Evolutionary conservation across 1,284 basidiomycete genomes (phyloP).

Genomic region (Schizophyllum commune): DNA sequence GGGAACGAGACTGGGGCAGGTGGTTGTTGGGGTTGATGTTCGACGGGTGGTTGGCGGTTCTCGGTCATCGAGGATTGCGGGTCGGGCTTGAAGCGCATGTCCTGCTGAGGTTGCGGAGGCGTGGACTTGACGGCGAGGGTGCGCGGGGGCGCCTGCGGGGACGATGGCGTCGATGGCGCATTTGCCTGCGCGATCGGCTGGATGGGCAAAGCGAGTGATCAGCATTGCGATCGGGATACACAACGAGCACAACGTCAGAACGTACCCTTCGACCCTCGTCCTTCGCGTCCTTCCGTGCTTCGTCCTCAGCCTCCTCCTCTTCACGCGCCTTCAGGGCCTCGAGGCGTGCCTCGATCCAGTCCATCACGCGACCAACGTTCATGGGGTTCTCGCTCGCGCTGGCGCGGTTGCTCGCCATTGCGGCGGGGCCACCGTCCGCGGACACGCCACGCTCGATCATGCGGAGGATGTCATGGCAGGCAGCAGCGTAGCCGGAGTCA

Average conservation of each 20-base stretch:
- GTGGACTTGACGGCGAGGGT: constrained; percentile 2
- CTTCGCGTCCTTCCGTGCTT: constrained; percentile 50
- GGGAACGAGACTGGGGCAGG: constrained; percentile 10
- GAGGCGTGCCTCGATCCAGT: constrained; percentile 66
- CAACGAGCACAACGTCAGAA: not conserved
- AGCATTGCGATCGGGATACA: not conserved
- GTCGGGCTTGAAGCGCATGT: constrained; percentile 8
- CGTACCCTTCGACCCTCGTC: constrained; percentile 18
- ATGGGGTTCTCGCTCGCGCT: constrained; percentile 35
- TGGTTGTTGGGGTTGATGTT: not conserved
- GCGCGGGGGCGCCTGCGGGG: not conserved
- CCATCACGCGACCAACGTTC: constrained; percentile 70
- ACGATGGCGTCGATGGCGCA: not conserved
- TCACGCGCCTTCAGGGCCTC: constrained; percentile 64
- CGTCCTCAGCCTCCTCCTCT: constrained; percentile 74
- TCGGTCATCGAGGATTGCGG: constrained; percentile 8
- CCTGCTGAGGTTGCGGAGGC: constrained; percentile 10
- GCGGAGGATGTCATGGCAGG: constrained; percentile 67
- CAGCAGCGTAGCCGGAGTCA: constrained; percentile 67
- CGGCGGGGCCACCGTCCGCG: constrained; percentile 15
- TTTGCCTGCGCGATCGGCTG: constrained; percentile 1
- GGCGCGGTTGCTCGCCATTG: not conserved
- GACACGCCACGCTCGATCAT: constrained; percentile 79
- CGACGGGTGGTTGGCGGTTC: not conserved
- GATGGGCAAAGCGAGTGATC: not conserved